These are phyloP conservation scores for Pichia sp. DNA, from an alignment of 1,139 yeast genomes.

Conservation along the genomic window DNA sequence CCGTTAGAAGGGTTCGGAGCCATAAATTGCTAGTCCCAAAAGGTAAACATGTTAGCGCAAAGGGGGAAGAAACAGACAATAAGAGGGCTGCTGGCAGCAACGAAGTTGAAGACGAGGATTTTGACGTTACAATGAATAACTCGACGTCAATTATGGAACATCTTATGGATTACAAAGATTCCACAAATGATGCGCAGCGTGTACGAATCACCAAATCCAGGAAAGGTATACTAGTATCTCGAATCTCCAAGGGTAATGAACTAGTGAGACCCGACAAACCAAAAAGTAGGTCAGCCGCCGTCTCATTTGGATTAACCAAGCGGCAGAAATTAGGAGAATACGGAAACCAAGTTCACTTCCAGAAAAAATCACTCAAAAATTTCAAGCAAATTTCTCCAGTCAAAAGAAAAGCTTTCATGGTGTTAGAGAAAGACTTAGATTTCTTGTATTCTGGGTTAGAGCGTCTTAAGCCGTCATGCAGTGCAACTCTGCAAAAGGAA, in stretches of 20 bases:
- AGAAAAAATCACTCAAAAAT: background rate
- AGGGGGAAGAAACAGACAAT: background rate
- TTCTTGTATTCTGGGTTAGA: slow-evolving; percentile 17
- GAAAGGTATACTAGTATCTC: background rate
- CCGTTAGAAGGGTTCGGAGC: background rate
- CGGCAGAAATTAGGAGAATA: background rate
- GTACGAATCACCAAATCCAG: background rate
- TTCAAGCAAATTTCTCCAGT: background rate
- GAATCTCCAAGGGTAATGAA: background rate
- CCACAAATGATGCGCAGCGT: background rate
- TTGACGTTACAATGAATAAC: slow-evolving; percentile 6
- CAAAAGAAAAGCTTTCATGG: slow-evolving; percentile 10
- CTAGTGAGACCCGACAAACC: no score
- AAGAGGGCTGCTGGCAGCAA: background rate
- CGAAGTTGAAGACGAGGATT: background rate
- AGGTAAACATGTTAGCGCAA: background rate
- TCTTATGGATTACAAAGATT: slow-evolving; percentile 6
- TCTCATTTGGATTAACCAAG: no score
- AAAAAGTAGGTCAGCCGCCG: no score
- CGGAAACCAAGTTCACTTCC: background rate
- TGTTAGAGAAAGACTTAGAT: slow-evolving; percentile 17
- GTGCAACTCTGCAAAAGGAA: slow-evolving; percentile 7
- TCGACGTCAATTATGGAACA: slow-evolving; percentile 12
- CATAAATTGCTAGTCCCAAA: background rate
- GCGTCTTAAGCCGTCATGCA: slow-evolving; percentile 1